Evolutionary conservation across 768 basidiomycete genomes (phyloP), one percentile per base, ranked within the genome.

Genomic region (Sarcodon sp.): DNA sequence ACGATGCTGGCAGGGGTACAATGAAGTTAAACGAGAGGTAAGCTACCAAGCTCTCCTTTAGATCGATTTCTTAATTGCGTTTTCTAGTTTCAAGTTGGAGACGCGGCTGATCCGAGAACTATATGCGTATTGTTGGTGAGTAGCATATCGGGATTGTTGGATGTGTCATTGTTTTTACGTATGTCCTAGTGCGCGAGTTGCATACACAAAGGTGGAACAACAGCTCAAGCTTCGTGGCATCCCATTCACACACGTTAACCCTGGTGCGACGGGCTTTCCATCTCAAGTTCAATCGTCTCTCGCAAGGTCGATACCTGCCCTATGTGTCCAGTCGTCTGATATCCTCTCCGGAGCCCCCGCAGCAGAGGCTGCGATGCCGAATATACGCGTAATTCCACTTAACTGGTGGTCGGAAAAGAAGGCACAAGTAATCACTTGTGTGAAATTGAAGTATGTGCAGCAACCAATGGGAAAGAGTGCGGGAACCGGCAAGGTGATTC

Each of bases 341-440:
- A 84, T 93, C 43, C 69, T 91, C 16, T 81, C 82, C 0, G 86
- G 86, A 6, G 85, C 82, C 2, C 84, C 87, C 3, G 90, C 89
- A 4, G 86, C 83, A 16, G 90, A 93, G 59, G 90, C 90, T 4
- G 90, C 90, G 4, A 88, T 91, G 87, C 81, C 88, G 6, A 90
- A 88, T 57, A 89, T 93, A 46, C 81, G 83, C 35, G 84, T 93
- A 45, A 83, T 89, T 53, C 86, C 89, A 7, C 69, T 89, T 12
- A 83, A 89, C 52, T 93, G 91, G 91, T 93, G 91, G 91, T 83
- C 82, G 3, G 78, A 83, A 44, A 79, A 79, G 53, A 80, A 77
- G 51, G 83, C 82, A 3, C 77, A 80, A 63, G 64, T 63, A 44
- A 80, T 92, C 16, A 93, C 89, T 0, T 88, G 86, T 53, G 88